Percentiles rank a stretch among this genome's conserved stretches.
phyloP scores from a whole-genome alignment of 805 yeast species.

The Candida coleopterorum region DNA sequence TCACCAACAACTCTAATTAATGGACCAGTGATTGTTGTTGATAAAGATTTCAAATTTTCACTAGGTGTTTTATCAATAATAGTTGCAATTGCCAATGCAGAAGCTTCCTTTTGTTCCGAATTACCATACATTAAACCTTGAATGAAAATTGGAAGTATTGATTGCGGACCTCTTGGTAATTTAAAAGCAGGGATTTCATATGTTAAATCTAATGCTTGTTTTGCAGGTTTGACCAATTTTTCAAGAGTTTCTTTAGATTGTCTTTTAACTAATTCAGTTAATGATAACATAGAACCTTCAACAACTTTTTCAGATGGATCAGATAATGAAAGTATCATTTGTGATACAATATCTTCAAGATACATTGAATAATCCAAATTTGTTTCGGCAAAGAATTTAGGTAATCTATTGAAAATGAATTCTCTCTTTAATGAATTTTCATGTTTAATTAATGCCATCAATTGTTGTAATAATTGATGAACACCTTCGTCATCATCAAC shows the following conservation, averaged over 20 bases:
- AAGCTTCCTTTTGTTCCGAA: slow-evolving; percentile 72
- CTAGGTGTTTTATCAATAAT: slow-evolving; percentile 83
- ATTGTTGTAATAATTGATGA: slow-evolving; percentile 79
- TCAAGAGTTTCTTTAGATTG: slow-evolving; percentile 77
- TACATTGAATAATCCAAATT: slow-evolving; percentile 67
- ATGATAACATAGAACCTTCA: slow-evolving; percentile 57
- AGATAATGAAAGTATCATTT: slow-evolving; percentile 67
- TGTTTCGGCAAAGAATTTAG: slow-evolving; percentile 64
- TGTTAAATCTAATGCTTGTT: slow-evolving; percentile 62
- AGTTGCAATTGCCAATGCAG: slow-evolving; percentile 88
- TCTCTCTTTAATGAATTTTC: slow-evolving; percentile 65
- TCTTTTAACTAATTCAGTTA: slow-evolving; percentile 60
- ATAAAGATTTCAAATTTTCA: slow-evolving; percentile 76
- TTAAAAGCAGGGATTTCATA: slow-evolving; percentile 75
- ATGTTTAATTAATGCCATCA: slow-evolving; percentile 69
- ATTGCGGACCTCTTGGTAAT: slow-evolving; percentile 78
- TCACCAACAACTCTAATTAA: slow-evolving; percentile 97
- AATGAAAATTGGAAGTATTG: slow-evolving; percentile 83
- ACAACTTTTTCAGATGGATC: slow-evolving; percentile 63
- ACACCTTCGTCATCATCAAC: slow-evolving; percentile 76
- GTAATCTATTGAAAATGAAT: slow-evolving; percentile 61
- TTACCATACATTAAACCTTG: slow-evolving; percentile 96
- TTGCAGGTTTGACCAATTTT: slow-evolving; percentile 73
- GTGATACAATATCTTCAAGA: slow-evolving; percentile 68
- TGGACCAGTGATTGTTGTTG: slow-evolving; percentile 94